A percentile compares a stretch with the other conserved stretches of the same genome.
phyloP scores from a whole-genome alignment of 257 asterid genomes.

The Solanum rostratum region DNA sequence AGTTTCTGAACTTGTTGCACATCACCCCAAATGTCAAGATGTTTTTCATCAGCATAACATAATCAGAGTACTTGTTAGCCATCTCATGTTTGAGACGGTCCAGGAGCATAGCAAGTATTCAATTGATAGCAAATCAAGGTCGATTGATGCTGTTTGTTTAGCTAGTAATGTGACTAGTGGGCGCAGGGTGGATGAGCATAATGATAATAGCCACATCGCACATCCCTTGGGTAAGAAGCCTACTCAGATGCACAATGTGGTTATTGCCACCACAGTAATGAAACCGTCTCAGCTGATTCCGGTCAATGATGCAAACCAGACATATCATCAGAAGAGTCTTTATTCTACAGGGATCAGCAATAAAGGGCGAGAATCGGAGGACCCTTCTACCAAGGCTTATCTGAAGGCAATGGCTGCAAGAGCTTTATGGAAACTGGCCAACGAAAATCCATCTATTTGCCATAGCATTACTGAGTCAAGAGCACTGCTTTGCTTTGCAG shows the following conservation, averaged over 20 bases:
- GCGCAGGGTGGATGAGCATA: not conserved
- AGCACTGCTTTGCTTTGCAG: constrained; percentile 62
- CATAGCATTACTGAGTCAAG: constrained; percentile 76
- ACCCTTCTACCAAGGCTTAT: constrained; percentile 50
- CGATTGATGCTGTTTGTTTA: constrained; percentile 19
- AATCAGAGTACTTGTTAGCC: constrained; percentile 28
- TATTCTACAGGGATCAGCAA: constrained; percentile 29
- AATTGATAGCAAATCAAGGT: constrained; percentile 21
- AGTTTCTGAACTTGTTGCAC: constrained; percentile 23
- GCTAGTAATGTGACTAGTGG: constrained; percentile 6
- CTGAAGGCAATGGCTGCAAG: constrained; percentile 80
- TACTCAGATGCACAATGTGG: not conserved
- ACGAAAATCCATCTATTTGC: constrained; percentile 54
- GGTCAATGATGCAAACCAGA: not conserved
- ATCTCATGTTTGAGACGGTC: constrained; percentile 26
- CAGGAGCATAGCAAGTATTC: constrained; percentile 29
- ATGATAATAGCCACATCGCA: not conserved
- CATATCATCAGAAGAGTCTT: constrained; percentile 18
- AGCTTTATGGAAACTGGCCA: constrained; percentile 75
- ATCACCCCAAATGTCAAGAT: constrained; percentile 33
- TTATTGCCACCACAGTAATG: not conserved
- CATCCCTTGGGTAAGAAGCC: not conserved
- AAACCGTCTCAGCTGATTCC: not conserved
- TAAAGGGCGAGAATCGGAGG: constrained; percentile 65
- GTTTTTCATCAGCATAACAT: constrained; percentile 27